phyloP scores from a whole-genome alignment of 495 filamentous ascomycete genomes.

The Corynascus novoguineensis region DNA sequence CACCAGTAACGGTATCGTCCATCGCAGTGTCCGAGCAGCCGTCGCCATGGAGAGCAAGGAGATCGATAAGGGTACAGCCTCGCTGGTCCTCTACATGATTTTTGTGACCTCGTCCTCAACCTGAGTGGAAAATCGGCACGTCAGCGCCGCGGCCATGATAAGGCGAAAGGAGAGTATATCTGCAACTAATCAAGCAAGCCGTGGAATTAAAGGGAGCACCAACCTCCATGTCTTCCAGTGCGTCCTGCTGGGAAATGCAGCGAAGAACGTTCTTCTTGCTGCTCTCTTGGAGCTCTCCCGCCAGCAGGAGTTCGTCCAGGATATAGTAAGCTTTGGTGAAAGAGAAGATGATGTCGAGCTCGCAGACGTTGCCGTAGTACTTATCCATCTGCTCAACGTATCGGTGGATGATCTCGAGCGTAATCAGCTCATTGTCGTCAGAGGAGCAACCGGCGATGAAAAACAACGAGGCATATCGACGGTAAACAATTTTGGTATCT shows the following conservation, averaged over 20 bases:
- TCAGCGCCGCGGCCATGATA: conserved; percentile 40
- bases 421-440: conserved; percentile 96
- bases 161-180: background rate
- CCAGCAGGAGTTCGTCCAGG: conserved; percentile 91
- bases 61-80: conserved; percentile 20
- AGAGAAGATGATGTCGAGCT: conserved; percentile 98
- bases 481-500: conserved; percentile 98
- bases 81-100: conserved; percentile 66
- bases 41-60: conserved; percentile 10
- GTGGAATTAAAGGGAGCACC: conserved; percentile 39
- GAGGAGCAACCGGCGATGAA: conserved; percentile 96
- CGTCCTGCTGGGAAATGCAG: conserved; percentile 91
- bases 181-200: conserved; percentile 12
- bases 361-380: conserved; percentile 99
- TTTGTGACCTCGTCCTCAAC: conserved; percentile 95
- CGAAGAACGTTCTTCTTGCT: conserved; percentile 97
- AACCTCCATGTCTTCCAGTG: conserved; percentile 96
- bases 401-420: conserved; percentile 95
- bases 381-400: conserved; percentile 99
- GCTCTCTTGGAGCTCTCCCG: conserved; percentile 96
- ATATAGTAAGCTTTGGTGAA: conserved; percentile 93
- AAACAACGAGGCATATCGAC: conserved; percentile 96
- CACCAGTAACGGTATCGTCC: background rate
- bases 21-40: conserved; percentile 5
- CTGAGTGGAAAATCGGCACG: conserved; percentile 52